A percentile compares a stretch with the other conserved stretches of the same genome.
Conservation (phyloP, 306 rosid genomes). For the Oemleria cerasiformis region DNA sequence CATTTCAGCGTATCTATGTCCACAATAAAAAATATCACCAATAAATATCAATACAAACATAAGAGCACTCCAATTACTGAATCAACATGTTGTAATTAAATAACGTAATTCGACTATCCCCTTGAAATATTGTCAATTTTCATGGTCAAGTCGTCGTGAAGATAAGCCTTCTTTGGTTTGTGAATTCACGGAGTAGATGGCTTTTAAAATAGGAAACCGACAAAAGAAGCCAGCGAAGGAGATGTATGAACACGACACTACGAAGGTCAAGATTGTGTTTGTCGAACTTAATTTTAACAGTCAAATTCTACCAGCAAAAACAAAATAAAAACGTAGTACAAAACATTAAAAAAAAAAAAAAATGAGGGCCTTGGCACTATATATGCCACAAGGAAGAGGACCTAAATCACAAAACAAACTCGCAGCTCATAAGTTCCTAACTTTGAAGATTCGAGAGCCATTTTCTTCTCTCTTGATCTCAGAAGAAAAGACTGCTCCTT, state of each 20-base stretch:
- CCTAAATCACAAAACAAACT: constrained; percentile 4
- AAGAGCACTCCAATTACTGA: too few relatives aligned
- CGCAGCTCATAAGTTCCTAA: constrained; percentile 1
- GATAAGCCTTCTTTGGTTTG: neutral
- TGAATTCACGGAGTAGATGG: neutral
- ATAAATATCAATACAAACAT: too few relatives aligned
- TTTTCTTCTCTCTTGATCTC: neutral
- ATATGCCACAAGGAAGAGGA: neutral
- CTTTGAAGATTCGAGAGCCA: neutral
- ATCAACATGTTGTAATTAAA: too few relatives aligned
- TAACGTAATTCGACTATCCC: too few relatives aligned
- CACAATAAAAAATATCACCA: too few relatives aligned
- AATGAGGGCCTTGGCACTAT: neutral
- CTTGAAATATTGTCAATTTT: neutral
- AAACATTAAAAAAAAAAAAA: neutral
- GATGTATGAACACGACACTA: neutral
- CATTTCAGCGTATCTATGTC: too few relatives aligned
- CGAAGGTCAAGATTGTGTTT: constrained; percentile 4
- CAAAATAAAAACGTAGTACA: neutral
- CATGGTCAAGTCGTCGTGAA: neutral
- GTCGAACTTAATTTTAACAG: neutral
- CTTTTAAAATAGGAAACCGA: neutral
- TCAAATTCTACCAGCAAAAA: constrained; percentile 22
- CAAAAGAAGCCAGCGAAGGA: neutral
- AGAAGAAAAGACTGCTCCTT: neutral